Conservation (phyloP, 1,139 yeast species). For the Candida sp. region DNA sequence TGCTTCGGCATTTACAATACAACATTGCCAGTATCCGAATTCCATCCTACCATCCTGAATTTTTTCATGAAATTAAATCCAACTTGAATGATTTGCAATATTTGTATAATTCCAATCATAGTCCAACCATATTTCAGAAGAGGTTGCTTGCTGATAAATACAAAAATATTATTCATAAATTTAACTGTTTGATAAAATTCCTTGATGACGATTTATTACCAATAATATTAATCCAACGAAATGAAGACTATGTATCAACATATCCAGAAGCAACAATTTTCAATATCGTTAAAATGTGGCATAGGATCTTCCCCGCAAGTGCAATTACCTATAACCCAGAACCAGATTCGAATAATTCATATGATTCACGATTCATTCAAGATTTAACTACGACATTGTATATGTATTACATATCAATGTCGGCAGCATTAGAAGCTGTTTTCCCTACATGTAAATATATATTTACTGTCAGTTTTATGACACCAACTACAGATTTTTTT, state of each 20-base stretch:
- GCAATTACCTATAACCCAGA: constrained; percentile 14
- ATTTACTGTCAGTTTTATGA: constrained; percentile 19
- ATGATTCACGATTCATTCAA: constrained; percentile 14
- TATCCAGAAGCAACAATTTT: constrained; percentile 18
- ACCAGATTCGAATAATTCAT: constrained; percentile 5
- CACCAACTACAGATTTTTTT: constrained; percentile 12
- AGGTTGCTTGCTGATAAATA: constrained; percentile 5
- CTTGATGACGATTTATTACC: constrained; percentile 11
- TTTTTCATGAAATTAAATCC: constrained; percentile 18
- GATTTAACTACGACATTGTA: constrained; percentile 19
- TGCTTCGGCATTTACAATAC: constrained; percentile 11
- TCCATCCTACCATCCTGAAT: constrained; percentile 24
- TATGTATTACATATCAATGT: constrained; percentile 22
- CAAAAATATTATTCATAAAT: constrained; percentile 9
- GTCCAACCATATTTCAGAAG: constrained; percentile 6
- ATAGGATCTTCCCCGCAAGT: constrained; percentile 17
- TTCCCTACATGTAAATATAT: constrained; percentile 23
- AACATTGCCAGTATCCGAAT: constrained; percentile 19
- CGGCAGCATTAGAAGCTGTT: constrained; percentile 22
- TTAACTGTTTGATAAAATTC: constrained; percentile 9
- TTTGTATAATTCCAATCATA: constrained; percentile 9
- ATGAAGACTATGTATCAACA: constrained; percentile 14
- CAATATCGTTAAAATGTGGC: constrained; percentile 22
- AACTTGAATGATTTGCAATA: constrained; percentile 15
- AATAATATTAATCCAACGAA: constrained; percentile 10